These are phyloP conservation scores for Acanthochlamys bracteata DNA, from an alignment of 106 monocot species.

Conservation along the genomic window DNA sequence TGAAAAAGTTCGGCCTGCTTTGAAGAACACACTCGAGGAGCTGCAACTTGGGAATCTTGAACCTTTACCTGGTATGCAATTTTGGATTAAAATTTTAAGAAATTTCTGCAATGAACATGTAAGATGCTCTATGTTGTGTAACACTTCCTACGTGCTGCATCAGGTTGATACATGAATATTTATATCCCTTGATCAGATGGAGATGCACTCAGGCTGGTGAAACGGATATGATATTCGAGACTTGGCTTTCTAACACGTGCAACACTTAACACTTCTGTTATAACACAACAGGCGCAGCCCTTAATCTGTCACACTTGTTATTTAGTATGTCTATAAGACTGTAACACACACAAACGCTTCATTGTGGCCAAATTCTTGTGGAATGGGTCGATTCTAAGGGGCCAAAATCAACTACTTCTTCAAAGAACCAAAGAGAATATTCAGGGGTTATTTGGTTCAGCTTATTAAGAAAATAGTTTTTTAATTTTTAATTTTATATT, in stretches of 20 bases:
- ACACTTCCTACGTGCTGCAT: no score
- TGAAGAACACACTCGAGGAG: slow-evolving; percentile 35
- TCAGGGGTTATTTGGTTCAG: no score
- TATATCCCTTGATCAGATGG: slow-evolving; percentile 21
- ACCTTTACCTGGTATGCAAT: slow-evolving; percentile 43
- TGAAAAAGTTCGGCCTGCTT: slow-evolving; percentile 33
- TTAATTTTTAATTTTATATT: no score
- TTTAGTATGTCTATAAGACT: no score
- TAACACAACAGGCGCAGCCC: no score
- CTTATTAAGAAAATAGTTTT: no score
- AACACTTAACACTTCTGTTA: slow-evolving; percentile 34
- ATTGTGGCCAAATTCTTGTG: slow-evolving; percentile 28
- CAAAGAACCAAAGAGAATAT: slow-evolving; percentile 47
- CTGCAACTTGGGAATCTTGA: slow-evolving; percentile 48
- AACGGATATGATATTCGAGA: slow-evolving; percentile 42
- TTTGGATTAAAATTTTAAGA: background rate
- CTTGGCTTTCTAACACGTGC: no score
- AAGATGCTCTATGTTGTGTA: no score
- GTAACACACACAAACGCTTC: background rate
- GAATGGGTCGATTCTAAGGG: slow-evolving; percentile 50
- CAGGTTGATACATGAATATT: no score
- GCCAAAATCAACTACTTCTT: slow-evolving; percentile 40
- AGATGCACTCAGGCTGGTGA: slow-evolving; percentile 62
- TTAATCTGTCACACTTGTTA: no score
- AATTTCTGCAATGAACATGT: no score